Evolutionary conservation across 495 filamentous ascomycete species (phyloP), one percentile per base, ranked within the genome.

Genomic region (Penicillium antarcticum): DNA sequence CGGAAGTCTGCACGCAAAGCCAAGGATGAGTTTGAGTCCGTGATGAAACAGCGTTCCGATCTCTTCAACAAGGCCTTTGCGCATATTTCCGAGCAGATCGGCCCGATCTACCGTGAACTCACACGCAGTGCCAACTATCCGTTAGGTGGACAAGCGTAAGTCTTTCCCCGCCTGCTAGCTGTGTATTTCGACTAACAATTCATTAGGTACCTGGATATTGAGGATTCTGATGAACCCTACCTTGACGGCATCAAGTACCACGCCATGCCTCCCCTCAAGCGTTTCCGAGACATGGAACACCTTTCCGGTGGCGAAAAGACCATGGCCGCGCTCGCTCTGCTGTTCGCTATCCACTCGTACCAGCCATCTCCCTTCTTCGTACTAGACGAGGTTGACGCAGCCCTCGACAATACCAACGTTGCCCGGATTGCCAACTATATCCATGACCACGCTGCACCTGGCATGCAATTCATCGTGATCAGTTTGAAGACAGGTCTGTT

Each of bases 391-490:
- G 92, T 99, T 26, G 94, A 99, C 62, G 94, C 94, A 21, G 95
- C 94, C 19, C 85, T 99, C 12, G 94, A 99, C 63, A 95, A 94
- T 66, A 91, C 91, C 43, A 97, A 99, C 62, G 91, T 97, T 16
- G 86, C 89, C 45, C 90, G 92, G 62, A 92, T 99, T 71, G 90
- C 88, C 56, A 89, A 91, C 63, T 97, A 97, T 64, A 95, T 99
- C 51, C 83, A 86, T 21, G 88, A 91, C 58, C 92, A 97, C 68
- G 91, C 94, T 0, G 89, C 89, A 5, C 94, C 95, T 5, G 94
- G 94, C 4, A 96, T 97, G 88, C 94, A 99, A 77, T 99, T 99
- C 62, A 92, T 99, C 54, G 95, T 99, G 42, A 97, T 99, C 67
- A 87, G 81, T 71, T 76, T 97, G 65, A 97, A 99, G 80, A 86